Base-by-base conservation (phyloP, 2,329 filamentous ascomycete genomes). In the Epichloe baconii region DNA sequence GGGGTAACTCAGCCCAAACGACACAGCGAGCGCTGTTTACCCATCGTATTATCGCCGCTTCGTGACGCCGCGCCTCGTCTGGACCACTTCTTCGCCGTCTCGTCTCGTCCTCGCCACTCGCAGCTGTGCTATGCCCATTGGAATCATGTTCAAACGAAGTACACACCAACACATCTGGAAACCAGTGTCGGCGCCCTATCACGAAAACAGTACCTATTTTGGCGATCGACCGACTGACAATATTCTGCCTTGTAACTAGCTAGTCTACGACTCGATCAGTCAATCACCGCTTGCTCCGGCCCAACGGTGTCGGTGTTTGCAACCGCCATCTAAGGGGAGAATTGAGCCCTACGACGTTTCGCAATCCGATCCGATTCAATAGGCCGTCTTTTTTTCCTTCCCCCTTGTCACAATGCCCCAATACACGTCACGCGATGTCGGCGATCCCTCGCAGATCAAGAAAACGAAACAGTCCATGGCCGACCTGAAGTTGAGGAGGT, bases 401-500 rank as follows among this genome's bases (percentile, higher is more conserved):
- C 8, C 60, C 54, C 15, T 60, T 53, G 53, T 55, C 66, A 76
- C 67, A 56, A 82, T 83, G 79, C 78, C 80, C 69, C 75, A 79
- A 58, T 84, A 83, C 71, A 82, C 79, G 53, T 82, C 80, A 47
- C 77, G 80, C 61, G 80, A 84, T 64, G 78, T 80, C 55, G 79
- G 78, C 69, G 80, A 84, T 66, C 78, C 79, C 67, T 79, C 78
- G 62, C 79, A 83, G 67, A 79, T 82, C 62, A 82, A 80, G 78
- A 95, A 90, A 76, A 97, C 94, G 76, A 96, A 96, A 78, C 93
- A 97, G 75, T 95, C 88, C 68, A 97, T 98, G 88, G 91, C 91
- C 61, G 93, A 98, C 69, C 80, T 98, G 58, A 98, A 98, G 79
- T 82, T 97, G 64, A 85, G 93, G 64, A 86, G 93, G 58, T 78